Evolutionary conservation across 441 rosid species (phyloP).

Genomic region (Erodium trifolium): DNA sequence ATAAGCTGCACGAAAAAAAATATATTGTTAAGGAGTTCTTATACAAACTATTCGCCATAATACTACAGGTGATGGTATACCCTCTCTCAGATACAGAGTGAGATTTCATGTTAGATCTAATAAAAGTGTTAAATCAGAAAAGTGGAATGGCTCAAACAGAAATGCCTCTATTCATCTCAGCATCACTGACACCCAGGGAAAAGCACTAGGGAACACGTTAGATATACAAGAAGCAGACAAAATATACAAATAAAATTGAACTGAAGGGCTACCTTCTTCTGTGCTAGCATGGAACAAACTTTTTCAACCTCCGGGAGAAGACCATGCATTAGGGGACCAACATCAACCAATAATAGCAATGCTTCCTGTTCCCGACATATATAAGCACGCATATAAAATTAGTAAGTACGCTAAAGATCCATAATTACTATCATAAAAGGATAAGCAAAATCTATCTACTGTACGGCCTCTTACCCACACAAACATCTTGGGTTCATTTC

Average conservation of each 20-base stretch:
- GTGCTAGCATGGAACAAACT: constrained; percentile 56
- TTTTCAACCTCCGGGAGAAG: constrained; percentile 58
- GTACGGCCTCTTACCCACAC: neutral
- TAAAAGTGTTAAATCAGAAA: too few species aligned
- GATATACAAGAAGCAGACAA: neutral
- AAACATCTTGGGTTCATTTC: neutral
- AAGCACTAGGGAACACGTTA: neutral
- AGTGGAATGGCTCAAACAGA: too few species aligned
- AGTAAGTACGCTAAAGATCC: neutral
- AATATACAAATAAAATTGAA: neutral
- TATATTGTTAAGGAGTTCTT: constrained; percentile 6
- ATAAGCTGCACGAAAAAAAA: constrained; percentile 47
- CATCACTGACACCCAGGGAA: too few species aligned
- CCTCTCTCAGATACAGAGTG: neutral
- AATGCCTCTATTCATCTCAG: too few species aligned
- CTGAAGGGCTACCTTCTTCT: constrained; percentile 55
- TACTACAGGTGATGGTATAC: neutral
- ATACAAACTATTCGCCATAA: neutral
- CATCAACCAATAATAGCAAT: constrained; percentile 70
- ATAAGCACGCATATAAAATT: neutral
- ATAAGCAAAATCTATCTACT: neutral
- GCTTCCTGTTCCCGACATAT: constrained; percentile 45
- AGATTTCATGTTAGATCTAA: too few species aligned
- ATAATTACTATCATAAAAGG: neutral
- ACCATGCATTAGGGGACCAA: constrained; percentile 73